phyloP scores from a whole-genome alignment of 768 basidiomycete species.

The Auriscalpium orientale region DNA sequence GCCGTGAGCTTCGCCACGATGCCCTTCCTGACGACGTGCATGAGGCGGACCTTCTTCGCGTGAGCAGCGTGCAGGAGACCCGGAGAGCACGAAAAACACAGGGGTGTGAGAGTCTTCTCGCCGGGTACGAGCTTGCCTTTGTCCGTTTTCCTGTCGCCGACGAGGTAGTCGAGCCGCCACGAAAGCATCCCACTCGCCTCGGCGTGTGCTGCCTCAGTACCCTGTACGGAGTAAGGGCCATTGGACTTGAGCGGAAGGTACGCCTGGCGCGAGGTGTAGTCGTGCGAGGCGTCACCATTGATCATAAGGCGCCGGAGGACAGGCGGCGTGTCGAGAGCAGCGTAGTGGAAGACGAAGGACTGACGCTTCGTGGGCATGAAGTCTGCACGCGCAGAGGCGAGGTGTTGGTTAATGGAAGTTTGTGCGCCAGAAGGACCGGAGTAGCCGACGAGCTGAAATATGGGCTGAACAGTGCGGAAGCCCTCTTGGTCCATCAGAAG shows the following conservation, averaged over 20 bases:
- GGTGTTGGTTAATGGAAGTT: slow-evolving; percentile 21
- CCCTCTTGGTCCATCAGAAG: slow-evolving; percentile 82
- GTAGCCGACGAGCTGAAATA: slow-evolving; percentile 53
- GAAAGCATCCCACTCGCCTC: slow-evolving; percentile 26
- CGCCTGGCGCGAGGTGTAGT: slow-evolving; percentile 74
- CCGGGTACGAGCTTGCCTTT: slow-evolving; percentile 42
- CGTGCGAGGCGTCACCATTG: slow-evolving; percentile 58
- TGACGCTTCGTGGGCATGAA: slow-evolving; percentile 58
- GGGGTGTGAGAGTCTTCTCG: slow-evolving; percentile 66
- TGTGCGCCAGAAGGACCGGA: slow-evolving; percentile 20
- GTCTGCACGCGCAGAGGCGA: slow-evolving; percentile 44
- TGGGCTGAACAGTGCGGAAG: slow-evolving; percentile 55
- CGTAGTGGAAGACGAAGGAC: slow-evolving; percentile 64
- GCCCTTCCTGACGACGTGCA: slow-evolving; percentile 68
- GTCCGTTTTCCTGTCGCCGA: slow-evolving; percentile 49
- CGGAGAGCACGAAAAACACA: slow-evolving; percentile 72
- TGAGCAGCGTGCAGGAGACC: slow-evolving; percentile 52
- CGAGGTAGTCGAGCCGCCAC: slow-evolving; percentile 79
- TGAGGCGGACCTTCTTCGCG: slow-evolving; percentile 57
- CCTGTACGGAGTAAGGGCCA: slow-evolving; percentile 70
- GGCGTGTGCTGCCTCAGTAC: slow-evolving; percentile 41
- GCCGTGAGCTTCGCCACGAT: slow-evolving; percentile 58
- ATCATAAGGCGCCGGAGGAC: slow-evolving; percentile 63
- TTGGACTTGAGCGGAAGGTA: slow-evolving; percentile 58
- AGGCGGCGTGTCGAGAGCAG: slow-evolving; percentile 57